Percentiles rank a stretch among this genome's conserved stretches.
Conservation (phyloP, 2,329 filamentous ascomycete genomes). For the Cytospora leucostoma region DNA sequence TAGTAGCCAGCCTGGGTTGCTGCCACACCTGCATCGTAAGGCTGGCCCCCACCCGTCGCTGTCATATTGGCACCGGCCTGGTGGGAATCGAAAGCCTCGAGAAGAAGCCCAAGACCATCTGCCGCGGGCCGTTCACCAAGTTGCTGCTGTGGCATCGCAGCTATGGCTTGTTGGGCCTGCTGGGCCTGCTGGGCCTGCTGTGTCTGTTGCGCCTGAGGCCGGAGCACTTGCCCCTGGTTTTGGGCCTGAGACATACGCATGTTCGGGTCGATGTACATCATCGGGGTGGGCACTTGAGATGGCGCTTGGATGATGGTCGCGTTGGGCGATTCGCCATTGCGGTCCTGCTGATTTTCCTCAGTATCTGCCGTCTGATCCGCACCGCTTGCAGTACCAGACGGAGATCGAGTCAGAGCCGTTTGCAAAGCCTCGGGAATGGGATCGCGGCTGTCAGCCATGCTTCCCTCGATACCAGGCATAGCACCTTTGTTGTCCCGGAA, state of each 20-base stretch:
- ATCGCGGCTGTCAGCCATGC: constrained; percentile 51
- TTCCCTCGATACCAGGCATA: constrained; percentile 44
- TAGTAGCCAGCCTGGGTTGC: constrained; percentile 30
- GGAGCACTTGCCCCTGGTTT: constrained; percentile 26
- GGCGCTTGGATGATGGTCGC: constrained; percentile 30
- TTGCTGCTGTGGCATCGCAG: constrained; percentile 30
- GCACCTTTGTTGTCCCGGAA: constrained; percentile 46
- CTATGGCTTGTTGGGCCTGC: constrained; percentile 28
- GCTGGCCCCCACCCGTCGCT: constrained; percentile 19
- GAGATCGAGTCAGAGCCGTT: constrained; percentile 17
- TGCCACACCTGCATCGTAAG: constrained; percentile 23
- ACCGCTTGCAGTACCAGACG: constrained; percentile 18
- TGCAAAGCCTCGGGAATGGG: constrained; percentile 36
- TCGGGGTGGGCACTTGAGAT: constrained; percentile 25
- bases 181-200: constrained; percentile 25
- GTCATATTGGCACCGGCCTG: constrained; percentile 31
- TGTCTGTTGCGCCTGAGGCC: constrained; percentile 27
- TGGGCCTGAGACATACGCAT: constrained; percentile 29
- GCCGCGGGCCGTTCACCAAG: constrained; percentile 31
- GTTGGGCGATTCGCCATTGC: constrained; percentile 23
- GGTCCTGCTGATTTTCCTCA: constrained; percentile 17
- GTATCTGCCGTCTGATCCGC: constrained; percentile 12
- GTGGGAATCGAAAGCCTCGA: constrained; percentile 43
- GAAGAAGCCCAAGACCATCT: constrained; percentile 45
- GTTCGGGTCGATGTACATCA: constrained; percentile 33